Percentiles rank a stretch among this genome's conserved stretches.
phyloP scores from a whole-genome alignment of 1,284 basidiomycete species.

The Singerocomus inundabilis region DNA sequence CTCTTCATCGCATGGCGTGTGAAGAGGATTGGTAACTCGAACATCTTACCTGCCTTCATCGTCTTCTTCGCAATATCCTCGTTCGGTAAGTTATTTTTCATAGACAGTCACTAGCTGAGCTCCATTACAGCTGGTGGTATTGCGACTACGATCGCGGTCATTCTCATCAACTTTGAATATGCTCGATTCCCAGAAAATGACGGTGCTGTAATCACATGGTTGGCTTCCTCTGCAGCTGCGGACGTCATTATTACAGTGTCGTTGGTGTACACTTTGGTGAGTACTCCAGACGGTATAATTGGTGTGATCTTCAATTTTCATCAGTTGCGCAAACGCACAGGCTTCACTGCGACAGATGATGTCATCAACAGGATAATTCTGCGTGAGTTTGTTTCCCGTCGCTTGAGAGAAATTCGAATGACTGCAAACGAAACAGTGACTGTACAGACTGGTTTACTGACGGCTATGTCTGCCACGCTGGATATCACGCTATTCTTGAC shows the following conservation, averaged over 20 bases:
- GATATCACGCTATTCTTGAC: slow-evolving; percentile 16
- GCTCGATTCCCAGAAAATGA: slow-evolving; percentile 19
- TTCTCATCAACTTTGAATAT: slow-evolving; percentile 13
- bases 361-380: slow-evolving; percentile 19
- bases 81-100: slow-evolving; percentile 32
- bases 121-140: slow-evolving; percentile 41
- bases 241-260: slow-evolving; percentile 47
- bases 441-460: slow-evolving; percentile 22
- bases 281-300: slow-evolving; percentile 7
- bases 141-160: slow-evolving; percentile 39
- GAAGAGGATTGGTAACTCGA: slow-evolving; percentile 41
- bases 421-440: slow-evolving; percentile 9
- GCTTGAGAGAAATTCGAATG: background rate
- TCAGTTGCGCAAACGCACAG: slow-evolving; percentile 17
- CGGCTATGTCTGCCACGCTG: slow-evolving; percentile 12
- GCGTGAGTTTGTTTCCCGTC: slow-evolving; percentile 4
- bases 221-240: slow-evolving; percentile 43
- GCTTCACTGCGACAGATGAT: slow-evolving; percentile 17
- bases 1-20: slow-evolving; percentile 55
- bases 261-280: slow-evolving; percentile 45
- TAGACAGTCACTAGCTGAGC: background rate
- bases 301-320: background rate
- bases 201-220: slow-evolving; percentile 46
- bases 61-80: slow-evolving; percentile 39
- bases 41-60: slow-evolving; percentile 38